Percentiles rank a stretch among this genome's conserved stretches.
Conservation (phyloP, 306 rosid species). For the Quercus agrifolia region DNA sequence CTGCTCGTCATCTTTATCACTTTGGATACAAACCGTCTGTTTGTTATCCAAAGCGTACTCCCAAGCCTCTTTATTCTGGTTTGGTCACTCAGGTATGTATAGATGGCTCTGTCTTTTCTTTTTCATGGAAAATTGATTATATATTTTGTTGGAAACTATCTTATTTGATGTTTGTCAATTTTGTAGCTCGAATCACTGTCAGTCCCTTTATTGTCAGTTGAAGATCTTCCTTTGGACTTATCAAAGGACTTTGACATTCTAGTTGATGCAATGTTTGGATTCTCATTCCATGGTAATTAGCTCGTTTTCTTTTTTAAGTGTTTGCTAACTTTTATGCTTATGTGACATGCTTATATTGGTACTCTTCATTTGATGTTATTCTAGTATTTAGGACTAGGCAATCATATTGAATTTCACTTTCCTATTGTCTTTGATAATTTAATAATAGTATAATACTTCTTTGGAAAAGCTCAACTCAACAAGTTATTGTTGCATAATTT, state of each 20-base stretch:
- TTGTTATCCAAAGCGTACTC: slow-evolving; percentile 85
- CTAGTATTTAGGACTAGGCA: not conserved
- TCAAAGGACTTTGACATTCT: slow-evolving; percentile 68
- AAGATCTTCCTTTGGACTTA: slow-evolving; percentile 67
- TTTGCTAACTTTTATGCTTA: not conserved
- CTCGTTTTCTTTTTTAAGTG: slow-evolving; percentile 1
- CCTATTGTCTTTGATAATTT: not conserved
- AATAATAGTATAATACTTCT: not conserved
- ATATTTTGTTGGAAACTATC: slow-evolving; percentile 14
- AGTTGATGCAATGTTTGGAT: slow-evolving; percentile 89
- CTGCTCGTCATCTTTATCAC: slow-evolving; percentile 89
- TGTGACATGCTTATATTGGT: not conserved
- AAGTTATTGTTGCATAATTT: not conserved
- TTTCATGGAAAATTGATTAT: slow-evolving; percentile 1
- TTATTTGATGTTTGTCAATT: slow-evolving; percentile 34
- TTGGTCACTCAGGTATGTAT: slow-evolving; percentile 91
- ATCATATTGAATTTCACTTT: not conserved
- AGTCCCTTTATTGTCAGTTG: slow-evolving; percentile 76
- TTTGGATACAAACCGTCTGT: slow-evolving; percentile 75
- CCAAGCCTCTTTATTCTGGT: slow-evolving; percentile 79
- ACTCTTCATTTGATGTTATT: not conserved
- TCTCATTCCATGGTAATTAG: slow-evolving; percentile 85
- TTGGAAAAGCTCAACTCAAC: not conserved
- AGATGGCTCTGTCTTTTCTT: slow-evolving; percentile 14
- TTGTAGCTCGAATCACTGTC: slow-evolving; percentile 83